Base-by-base conservation (phyloP, 257 asterid genomes). In the Paraleonurus japonicus region DNA sequence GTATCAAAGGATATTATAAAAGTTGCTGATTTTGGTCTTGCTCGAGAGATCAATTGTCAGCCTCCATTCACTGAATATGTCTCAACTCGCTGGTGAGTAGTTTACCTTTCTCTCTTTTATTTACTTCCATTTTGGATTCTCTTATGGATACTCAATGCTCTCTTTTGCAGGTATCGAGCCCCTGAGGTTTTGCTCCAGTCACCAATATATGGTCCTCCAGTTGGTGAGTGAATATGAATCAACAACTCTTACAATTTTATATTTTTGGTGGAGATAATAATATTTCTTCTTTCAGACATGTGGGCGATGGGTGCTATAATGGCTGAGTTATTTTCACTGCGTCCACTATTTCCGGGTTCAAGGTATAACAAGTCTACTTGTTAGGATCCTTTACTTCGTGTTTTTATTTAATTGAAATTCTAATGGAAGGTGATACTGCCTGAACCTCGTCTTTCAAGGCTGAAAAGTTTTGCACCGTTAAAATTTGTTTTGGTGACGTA, bases 261-360 rank as follows among this genome's bases (percentile, higher is more conserved):
- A 17, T 30, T 27, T 10, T 54, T 4, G 8, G 47, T 28, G 32
- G 33, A n/a, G 59, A 4, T 61, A 45, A 69, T 81, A 12, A 71
- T 65, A 22, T 28, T 43, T 55, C 16, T 77, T 71, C 12, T 74
- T 71, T 58, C 83, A 81, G 96, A 89, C 79, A 87, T 89, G 93
- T 89, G 96, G 96, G 96, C 96, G 1, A 82, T 89, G 91, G 96
- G 96, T 48, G 96, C 93, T 43, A 87, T 89, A 59, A 85, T 89
- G 88, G 93, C 96, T 39, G 96, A 89, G 75, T 67, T 87, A 63
- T 79, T 85, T 59, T 79, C 89, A 37, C 86, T 86, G 35, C 85
- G 90, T 61, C 89, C 92, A 66, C 74, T 88, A 54, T 88, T 88
- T 76, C 95, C 95, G 2, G 95, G 95, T 28, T 73, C 85, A 47